Conservation (phyloP, 148 eudicot genomes). For the Drosera capensis region DNA sequence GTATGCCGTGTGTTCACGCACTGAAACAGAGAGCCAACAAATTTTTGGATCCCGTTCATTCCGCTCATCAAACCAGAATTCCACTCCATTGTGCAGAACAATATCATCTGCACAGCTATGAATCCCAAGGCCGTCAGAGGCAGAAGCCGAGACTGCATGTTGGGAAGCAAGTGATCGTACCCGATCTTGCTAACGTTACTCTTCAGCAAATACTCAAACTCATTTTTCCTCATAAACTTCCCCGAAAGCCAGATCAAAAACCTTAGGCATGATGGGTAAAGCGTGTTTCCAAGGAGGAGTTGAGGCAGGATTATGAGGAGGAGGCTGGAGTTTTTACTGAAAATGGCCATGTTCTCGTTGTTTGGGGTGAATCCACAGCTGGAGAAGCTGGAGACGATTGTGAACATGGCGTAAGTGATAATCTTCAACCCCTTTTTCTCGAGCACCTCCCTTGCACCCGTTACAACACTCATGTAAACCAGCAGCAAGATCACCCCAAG, state of each 20-base stretch:
- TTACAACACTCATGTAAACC: constrained; percentile 12
- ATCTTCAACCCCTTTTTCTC: constrained; percentile 26
- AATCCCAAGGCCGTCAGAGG: constrained; percentile 23
- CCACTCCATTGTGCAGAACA: constrained; percentile 37
- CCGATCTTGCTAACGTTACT: constrained; percentile 18
- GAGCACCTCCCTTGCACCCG: constrained; percentile 34
- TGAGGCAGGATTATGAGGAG: constrained; percentile 49
- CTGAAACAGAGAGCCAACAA: constrained; percentile 33
- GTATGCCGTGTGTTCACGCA: constrained; percentile 31
- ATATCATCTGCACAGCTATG: constrained; percentile 14
- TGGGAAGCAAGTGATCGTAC: constrained; percentile 26
- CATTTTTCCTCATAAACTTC: constrained; percentile 21
- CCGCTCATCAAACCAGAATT: constrained; percentile 25
- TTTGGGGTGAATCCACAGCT: constrained; percentile 63
- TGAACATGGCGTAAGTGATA: constrained; percentile 30
- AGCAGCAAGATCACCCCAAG: constrained; percentile 18
- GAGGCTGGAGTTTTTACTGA: constrained; percentile 45
- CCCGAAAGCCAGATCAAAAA: constrained; percentile 22
- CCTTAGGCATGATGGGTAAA: constrained; percentile 27
- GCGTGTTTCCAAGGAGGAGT: constrained; percentile 44
- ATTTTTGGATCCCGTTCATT: constrained; percentile 23
- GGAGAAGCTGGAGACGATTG: constrained; percentile 41
- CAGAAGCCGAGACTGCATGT: constrained; percentile 12
- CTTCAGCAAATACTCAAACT: constrained; percentile 20
- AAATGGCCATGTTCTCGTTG: constrained; percentile 58